phyloP scores from a whole-genome alignment of 1,139 yeast species.

The Pichia sp. region DNA sequence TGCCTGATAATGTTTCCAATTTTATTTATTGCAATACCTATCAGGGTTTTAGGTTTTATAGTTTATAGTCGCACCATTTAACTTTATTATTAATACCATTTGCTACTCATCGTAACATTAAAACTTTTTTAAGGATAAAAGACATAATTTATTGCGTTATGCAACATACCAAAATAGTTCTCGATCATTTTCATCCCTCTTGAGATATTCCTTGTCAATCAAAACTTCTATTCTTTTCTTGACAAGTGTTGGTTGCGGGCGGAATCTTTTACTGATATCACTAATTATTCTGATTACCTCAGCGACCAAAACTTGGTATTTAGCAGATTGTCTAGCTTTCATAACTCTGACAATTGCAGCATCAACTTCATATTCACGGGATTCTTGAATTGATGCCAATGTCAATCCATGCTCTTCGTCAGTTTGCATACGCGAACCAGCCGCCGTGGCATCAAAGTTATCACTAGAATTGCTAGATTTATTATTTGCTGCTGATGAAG shows the following conservation, averaged over 20 bases:
- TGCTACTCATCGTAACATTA: background rate
- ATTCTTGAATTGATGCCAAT: conserved; percentile 36
- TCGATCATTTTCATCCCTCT: conserved; percentile 60
- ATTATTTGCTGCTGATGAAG: conserved; percentile 7
- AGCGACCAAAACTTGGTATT: conserved; percentile 59
- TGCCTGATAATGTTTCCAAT: background rate
- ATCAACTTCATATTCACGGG: conserved; percentile 59
- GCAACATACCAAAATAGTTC: conserved; percentile 71
- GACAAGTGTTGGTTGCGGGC: conserved; percentile 52
- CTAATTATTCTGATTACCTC: conserved; percentile 45
- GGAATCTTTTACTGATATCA: conserved; percentile 59
- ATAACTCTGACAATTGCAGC: conserved; percentile 87
- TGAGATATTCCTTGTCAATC: conserved; percentile 76
- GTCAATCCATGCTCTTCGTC: conserved; percentile 37
- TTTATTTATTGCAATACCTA: background rate
- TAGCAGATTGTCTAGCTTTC: conserved; percentile 63
- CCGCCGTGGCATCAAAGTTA: conserved; percentile 37
- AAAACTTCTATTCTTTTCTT: conserved; percentile 76
- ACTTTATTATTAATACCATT: background rate
- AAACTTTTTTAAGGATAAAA: too few species aligned
- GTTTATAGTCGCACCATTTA: background rate
- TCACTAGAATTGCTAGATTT: background rate
- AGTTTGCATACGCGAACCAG: conserved; percentile 32
- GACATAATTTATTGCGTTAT: conserved; percentile 15
- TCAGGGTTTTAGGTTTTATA: background rate